phyloP scores from a whole-genome alignment of 2,329 filamentous ascomycete species.

The Colletotrichum tabaci region DNA sequence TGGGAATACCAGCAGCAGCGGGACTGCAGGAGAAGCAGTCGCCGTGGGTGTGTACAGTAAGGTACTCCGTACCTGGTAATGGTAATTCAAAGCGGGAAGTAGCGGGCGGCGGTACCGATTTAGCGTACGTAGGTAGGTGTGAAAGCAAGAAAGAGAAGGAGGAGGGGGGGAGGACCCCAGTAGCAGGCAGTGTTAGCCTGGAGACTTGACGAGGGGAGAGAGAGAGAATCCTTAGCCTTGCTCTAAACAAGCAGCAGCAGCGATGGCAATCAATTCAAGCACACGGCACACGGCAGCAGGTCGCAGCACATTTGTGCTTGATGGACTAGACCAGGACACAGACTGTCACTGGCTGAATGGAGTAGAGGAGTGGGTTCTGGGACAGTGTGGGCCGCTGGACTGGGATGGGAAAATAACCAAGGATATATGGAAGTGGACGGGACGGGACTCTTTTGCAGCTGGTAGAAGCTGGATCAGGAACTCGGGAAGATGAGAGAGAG shows the following conservation, averaged over 20 bases:
- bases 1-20: background rate
- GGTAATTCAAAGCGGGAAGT: background rate
- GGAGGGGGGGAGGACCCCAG: background rate
- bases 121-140: background rate
- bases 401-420: slow-evolving; percentile 6
- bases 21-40: background rate
- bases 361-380: slow-evolving; percentile 8
- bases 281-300: slow-evolving; percentile 8
- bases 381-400: background rate
- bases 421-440: slow-evolving; percentile 4
- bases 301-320: slow-evolving; percentile 17
- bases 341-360: slow-evolving; percentile 22
- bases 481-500: background rate
- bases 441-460: slow-evolving; percentile 13
- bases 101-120: background rate
- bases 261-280: slow-evolving; percentile 30
- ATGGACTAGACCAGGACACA: slow-evolving; percentile 7
- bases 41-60: background rate
- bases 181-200: slow-evolving; percentile 4
- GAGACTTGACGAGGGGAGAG: slow-evolving; percentile 4
- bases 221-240: background rate
- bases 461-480: slow-evolving; percentile 9
- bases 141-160: background rate
- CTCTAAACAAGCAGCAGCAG: slow-evolving; percentile 8
- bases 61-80: background rate